Evolutionary conservation across 2,329 filamentous ascomycete genomes (phyloP).

Genomic region (Neopestalotiopsis sp.): DNA sequence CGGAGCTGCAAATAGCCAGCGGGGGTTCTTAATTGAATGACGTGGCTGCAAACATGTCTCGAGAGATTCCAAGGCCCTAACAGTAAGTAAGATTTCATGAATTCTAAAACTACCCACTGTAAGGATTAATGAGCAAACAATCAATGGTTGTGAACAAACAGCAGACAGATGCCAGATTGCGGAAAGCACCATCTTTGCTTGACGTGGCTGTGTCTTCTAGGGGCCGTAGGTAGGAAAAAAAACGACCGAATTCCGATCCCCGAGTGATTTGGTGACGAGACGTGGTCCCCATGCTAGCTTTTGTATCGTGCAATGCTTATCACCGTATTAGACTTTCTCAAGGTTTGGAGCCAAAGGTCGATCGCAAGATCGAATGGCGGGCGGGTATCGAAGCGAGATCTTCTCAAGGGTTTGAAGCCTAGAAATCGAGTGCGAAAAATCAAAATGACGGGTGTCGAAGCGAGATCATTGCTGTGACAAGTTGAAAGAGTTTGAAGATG

Average conservation of each 20-base stretch:
- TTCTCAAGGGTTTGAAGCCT: not conserved
- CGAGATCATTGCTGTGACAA: conserved; percentile 12
- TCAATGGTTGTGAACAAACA: not conserved
- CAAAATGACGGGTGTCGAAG: not conserved
- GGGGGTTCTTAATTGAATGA: not conserved
- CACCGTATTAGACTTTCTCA: too few relatives aligned
- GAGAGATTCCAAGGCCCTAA: not conserved
- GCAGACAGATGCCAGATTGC: not conserved
- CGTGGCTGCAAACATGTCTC: not conserved
- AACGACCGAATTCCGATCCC: not conserved
- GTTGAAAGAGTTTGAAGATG: not conserved
- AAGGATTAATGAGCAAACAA: not conserved
- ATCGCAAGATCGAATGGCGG: too few relatives aligned
- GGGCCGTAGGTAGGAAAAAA: not conserved
- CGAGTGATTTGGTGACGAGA: not conserved
- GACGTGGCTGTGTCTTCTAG: not conserved
- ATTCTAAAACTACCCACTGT: not conserved
- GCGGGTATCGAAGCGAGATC: too few relatives aligned
- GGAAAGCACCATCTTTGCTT: not conserved
- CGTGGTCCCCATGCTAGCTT: not conserved
- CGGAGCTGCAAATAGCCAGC: conserved; percentile 4
- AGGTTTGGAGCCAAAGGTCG: too few relatives aligned
- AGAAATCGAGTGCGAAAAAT: not conserved
- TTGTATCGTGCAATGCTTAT: too few relatives aligned
- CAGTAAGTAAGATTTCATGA: too few relatives aligned